phyloP scores from a whole-genome alignment of 2,329 filamentous ascomycete species.

The Exophiala aquamarina region DNA sequence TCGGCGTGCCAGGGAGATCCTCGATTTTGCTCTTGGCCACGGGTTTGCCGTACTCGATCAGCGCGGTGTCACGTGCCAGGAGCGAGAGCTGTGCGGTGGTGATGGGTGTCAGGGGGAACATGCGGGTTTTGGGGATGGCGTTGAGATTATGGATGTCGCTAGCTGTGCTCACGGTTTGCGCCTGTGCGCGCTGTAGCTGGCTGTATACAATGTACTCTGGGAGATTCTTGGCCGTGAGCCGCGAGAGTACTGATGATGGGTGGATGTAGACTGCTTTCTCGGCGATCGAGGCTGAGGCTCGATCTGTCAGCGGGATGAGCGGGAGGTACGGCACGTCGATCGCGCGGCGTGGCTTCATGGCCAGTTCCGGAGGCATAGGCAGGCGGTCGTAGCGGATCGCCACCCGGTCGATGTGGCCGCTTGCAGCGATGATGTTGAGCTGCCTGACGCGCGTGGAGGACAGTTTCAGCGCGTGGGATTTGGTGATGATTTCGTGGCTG shows the following conservation, averaged over 20 bases:
- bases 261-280: conserved; percentile 82
- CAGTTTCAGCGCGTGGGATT: conserved; percentile 55
- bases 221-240: conserved; percentile 68
- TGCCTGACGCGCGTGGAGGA: conserved; percentile 70
- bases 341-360: conserved; percentile 73
- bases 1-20: conserved; percentile 45
- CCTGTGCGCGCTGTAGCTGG: conserved; percentile 71
- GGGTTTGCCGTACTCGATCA: conserved; percentile 84
- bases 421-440: conserved; percentile 86
- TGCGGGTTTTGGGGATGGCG: conserved; percentile 73
- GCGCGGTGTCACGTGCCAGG: conserved; percentile 79
- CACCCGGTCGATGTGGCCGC: conserved; percentile 91
- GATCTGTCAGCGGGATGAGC: conserved; percentile 60
- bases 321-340: conserved; percentile 92
- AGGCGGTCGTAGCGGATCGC: conserved; percentile 89
- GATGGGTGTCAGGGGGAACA: conserved; percentile 83
- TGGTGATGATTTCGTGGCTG: conserved; percentile 66
- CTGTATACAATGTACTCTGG: conserved; percentile 87
- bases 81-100: conserved; percentile 73
- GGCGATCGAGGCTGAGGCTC: conserved; percentile 45
- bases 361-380: conserved; percentile 66
- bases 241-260: conserved; percentile 76
- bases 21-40: conserved; percentile 82
- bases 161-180: conserved; percentile 51
- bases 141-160: too few relatives aligned